phyloP scores from a whole-genome alignment of 2,329 filamentous ascomycete genomes.

The Apiospora aurea region DNA sequence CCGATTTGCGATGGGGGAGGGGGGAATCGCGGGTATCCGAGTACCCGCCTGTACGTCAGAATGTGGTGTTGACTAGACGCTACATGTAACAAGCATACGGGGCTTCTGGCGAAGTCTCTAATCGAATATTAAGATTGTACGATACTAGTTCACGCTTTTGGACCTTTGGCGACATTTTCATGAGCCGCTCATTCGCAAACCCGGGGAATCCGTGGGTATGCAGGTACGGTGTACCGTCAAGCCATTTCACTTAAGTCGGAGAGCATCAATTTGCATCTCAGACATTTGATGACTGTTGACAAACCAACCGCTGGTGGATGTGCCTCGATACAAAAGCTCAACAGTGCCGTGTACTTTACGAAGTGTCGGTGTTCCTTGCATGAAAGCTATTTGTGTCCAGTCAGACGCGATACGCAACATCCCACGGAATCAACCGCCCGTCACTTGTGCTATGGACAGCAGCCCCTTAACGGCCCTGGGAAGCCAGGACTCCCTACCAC shows the following conservation, averaged over 20 bases:
- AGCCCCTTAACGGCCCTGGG: too few relatives aligned
- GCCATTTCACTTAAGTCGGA: background rate
- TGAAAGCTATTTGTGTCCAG: background rate
- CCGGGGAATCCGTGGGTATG: background rate
- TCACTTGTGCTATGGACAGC: background rate
- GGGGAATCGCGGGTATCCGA: background rate
- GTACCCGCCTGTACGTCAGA: slow-evolving; percentile 6
- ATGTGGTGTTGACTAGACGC: background rate
- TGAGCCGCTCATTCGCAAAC: too few relatives aligned
- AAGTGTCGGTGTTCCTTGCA: background rate
- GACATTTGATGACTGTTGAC: background rate
- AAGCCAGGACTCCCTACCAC: too few relatives aligned
- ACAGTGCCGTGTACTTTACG: background rate
- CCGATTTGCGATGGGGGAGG: background rate
- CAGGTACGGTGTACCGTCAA: background rate
- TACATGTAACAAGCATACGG: background rate
- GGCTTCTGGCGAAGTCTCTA: slow-evolving; percentile 11
- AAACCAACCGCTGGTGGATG: too few relatives aligned
- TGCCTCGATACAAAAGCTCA: too few relatives aligned
- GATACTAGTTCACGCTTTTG: background rate
- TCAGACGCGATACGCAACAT: background rate
- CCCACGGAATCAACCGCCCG: background rate
- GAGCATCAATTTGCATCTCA: background rate
- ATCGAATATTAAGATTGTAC: background rate
- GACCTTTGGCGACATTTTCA: too few relatives aligned